Conservation (phyloP, 2,329 filamentous ascomycete species). For the Aspergillus jensenii region DNA sequence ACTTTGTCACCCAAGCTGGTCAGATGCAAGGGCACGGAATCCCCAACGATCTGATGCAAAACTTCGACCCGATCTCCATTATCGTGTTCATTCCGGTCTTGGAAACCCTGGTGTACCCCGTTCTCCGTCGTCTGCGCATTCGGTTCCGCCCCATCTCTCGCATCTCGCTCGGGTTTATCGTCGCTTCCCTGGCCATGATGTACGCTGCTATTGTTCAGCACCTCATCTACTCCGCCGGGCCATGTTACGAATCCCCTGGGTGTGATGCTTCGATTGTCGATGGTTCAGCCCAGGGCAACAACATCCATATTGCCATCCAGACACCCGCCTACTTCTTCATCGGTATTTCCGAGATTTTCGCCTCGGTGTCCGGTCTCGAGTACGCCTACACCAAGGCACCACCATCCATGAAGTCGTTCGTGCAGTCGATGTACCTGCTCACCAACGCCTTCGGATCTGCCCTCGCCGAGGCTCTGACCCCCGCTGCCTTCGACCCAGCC, state of each 20-base stretch:
- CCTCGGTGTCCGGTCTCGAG: conserved; percentile 68
- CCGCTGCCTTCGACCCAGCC: conserved; percentile 62
- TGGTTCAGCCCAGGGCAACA: conserved; percentile 37
- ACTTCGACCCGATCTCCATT: conserved; percentile 72
- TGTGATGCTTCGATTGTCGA: conserved; percentile 34
- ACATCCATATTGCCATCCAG: conserved; percentile 46
- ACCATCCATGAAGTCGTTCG: conserved; percentile 64
- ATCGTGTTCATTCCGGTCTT: conserved; percentile 73
- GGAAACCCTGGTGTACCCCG: conserved; percentile 68
- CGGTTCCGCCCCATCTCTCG: conserved; percentile 74
- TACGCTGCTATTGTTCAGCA: conserved; percentile 60
- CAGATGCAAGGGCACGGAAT: conserved; percentile 66
- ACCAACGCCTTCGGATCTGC: conserved; percentile 60
- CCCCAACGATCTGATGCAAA: conserved; percentile 75
- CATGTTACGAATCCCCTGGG: conserved; percentile 49
- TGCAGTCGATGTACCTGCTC: conserved; percentile 58
- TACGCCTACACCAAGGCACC: conserved; percentile 75
- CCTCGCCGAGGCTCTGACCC: conserved; percentile 62
- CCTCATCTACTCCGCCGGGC: conserved; percentile 54
- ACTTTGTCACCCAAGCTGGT: conserved; percentile 65
- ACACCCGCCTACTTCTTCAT: conserved; percentile 48
- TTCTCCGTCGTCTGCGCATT: conserved; percentile 62
- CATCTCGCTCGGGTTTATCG: conserved; percentile 69
- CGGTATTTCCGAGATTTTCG: conserved; percentile 56
- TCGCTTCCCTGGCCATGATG: conserved; percentile 63